A percentile compares a stretch with the other conserved stretches of the same genome.
Conservation (phyloP, 2,329 filamentous ascomycete species). For the Truncatella angustata region DNA sequence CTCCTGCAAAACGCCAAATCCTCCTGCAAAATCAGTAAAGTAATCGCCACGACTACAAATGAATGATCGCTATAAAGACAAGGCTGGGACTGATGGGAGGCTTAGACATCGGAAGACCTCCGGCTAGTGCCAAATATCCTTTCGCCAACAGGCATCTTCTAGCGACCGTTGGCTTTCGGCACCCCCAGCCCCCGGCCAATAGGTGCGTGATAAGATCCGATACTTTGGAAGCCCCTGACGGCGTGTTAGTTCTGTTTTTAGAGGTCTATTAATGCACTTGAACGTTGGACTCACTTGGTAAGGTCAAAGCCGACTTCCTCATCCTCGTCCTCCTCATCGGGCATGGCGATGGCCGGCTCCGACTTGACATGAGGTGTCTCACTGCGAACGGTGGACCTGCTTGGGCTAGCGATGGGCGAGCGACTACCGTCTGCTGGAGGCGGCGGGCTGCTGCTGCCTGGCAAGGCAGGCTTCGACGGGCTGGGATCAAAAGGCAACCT, state of each 20-base stretch:
- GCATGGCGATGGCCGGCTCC: constrained; percentile 18
- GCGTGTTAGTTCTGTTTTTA: no score
- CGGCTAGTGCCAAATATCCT: background rate
- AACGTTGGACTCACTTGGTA: constrained; percentile 47
- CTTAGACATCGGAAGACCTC: background rate
- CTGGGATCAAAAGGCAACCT: constrained; percentile 55
- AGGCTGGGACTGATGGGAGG: no score
- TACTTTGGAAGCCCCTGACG: constrained; percentile 66
- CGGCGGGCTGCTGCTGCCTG: constrained; percentile 59
- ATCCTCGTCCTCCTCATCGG: constrained; percentile 31
- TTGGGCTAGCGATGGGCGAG: constrained; percentile 53
- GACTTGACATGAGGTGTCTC: constrained; percentile 17
- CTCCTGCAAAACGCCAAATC: no score
- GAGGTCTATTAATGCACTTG: background rate
- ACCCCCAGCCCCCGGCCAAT: constrained; percentile 32
- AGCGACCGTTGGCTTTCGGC: constrained; percentile 14
- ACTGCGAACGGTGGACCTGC: constrained; percentile 30
- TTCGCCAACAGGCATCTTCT: background rate
- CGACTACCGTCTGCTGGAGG: constrained; percentile 36
- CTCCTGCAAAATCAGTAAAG: no score
- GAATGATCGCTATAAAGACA: no score
- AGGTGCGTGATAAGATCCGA: constrained; percentile 58
- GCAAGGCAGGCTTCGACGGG: constrained; percentile 49
- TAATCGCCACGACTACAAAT: no score
- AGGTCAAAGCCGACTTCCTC: constrained; percentile 57